Conservation (phyloP, 176 grass and related monocot species). For the Carex scoparia region DNA sequence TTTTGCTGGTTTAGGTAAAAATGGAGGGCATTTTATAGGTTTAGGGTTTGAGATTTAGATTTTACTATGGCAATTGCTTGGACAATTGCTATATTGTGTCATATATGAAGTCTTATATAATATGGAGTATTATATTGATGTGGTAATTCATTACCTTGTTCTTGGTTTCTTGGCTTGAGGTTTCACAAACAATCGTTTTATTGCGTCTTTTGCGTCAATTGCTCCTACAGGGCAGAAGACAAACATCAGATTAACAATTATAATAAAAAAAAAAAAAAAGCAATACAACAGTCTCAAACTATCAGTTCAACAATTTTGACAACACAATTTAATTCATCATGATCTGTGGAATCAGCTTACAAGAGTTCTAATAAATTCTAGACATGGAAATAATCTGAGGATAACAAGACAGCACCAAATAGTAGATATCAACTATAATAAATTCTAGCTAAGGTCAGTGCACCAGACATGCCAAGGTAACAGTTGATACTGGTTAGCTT, state of each 20-base stretch:
- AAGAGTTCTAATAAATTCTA: not conserved
- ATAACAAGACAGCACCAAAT: not conserved
- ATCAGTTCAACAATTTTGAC: not conserved
- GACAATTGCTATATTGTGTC: too few relatives aligned
- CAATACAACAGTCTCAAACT: not conserved
- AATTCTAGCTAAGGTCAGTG: conserved; percentile 69
- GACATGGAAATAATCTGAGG: not conserved
- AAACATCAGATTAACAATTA: conserved; percentile 4
- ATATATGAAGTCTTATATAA: too few relatives aligned
- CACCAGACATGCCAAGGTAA: conserved; percentile 34
- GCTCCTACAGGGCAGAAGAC: not conserved
- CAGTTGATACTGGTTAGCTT: not conserved
- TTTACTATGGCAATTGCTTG: too few relatives aligned
- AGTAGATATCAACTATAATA: not conserved
- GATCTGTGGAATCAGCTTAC: not conserved
- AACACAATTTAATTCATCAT: not conserved
- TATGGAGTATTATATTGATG: too few relatives aligned
- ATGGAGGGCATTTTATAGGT: too few relatives aligned
- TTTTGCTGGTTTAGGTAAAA: too few relatives aligned
- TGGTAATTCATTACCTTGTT: too few relatives aligned
- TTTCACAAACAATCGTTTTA: too few relatives aligned
- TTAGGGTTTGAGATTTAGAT: too few relatives aligned
- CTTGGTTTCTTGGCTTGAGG: too few relatives aligned
- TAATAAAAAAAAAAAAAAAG: not conserved
- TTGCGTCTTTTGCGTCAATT: too few relatives aligned